Evolutionary conservation across 2,329 filamentous ascomycete species (phyloP).

Genomic region (Chalara sp.): DNA sequence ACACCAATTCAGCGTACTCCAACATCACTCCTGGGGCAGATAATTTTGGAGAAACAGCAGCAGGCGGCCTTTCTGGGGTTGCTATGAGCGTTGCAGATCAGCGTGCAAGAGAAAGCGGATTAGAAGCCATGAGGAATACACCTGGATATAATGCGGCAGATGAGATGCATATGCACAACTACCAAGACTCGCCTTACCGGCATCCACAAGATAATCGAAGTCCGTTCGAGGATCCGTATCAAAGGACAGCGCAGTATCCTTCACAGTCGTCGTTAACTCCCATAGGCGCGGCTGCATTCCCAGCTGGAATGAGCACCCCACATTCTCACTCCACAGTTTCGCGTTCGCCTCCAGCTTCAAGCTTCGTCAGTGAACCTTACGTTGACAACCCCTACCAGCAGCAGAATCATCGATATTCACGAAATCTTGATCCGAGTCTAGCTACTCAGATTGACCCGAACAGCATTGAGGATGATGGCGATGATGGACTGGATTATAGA

Average conservation of each 20-base stretch:
- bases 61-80: slow-evolving; percentile 62
- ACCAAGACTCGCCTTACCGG: slow-evolving; percentile 12
- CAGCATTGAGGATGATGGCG: slow-evolving; percentile 79
- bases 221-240: background rate
- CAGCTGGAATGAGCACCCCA: slow-evolving; percentile 21
- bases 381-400: slow-evolving; percentile 16
- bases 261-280: slow-evolving; percentile 23
- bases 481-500: slow-evolving; percentile 66
- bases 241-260: slow-evolving; percentile 6
- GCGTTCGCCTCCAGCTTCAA: slow-evolving; percentile 18
- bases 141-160: slow-evolving; percentile 18
- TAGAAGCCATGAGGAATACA: slow-evolving; percentile 49
- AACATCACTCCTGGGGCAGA: slow-evolving; percentile 55
- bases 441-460: slow-evolving; percentile 50
- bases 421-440: slow-evolving; percentile 22
- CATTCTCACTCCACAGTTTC: slow-evolving; percentile 19
- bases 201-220: slow-evolving; percentile 4
- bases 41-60: slow-evolving; percentile 56
- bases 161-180: background rate
- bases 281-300: slow-evolving; percentile 23
- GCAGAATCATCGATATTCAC: slow-evolving; percentile 21
- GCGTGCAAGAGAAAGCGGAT: slow-evolving; percentile 56
- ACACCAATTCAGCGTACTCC: slow-evolving; percentile 20
- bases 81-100: slow-evolving; percentile 59
- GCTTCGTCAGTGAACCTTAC: slow-evolving; percentile 20